phyloP scores from a whole-genome alignment of 805 yeast species.

The Ogataea henricii region DNA sequence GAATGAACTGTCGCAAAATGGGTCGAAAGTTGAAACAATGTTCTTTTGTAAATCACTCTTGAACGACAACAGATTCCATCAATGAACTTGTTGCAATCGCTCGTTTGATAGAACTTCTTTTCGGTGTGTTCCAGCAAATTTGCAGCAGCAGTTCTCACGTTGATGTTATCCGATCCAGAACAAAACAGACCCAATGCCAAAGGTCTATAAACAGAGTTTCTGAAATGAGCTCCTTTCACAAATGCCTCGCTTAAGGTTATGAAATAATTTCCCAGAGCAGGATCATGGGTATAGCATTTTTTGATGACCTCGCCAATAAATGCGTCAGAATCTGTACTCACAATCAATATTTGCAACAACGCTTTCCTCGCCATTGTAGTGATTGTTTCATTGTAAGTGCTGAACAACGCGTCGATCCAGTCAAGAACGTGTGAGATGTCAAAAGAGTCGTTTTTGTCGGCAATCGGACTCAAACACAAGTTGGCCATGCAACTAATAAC shows the following conservation, averaged over 20 bases:
- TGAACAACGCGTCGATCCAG: conserved; percentile 80
- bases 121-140: conserved; percentile 71
- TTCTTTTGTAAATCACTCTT: conserved; percentile 83
- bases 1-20: conserved; percentile 65
- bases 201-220: conserved; percentile 61
- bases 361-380: conserved; percentile 71
- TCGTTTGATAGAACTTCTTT: conserved; percentile 52
- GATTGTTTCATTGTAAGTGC: conserved; percentile 56
- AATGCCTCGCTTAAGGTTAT: conserved; percentile 68
- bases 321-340: conserved; percentile 57
- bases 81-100: conserved; percentile 56
- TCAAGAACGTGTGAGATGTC: conserved; percentile 65
- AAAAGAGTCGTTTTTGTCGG: conserved; percentile 55
- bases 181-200: conserved; percentile 77
- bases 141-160: conserved; percentile 72
- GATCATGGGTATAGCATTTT: conserved; percentile 66
- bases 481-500: conserved; percentile 85
- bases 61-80: conserved; percentile 76
- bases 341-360: conserved; percentile 60
- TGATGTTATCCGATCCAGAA: conserved; percentile 69
- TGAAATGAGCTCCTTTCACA: conserved; percentile 48
- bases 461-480: conserved; percentile 73
- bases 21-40: conserved; percentile 75
- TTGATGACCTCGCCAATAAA: conserved; percentile 59
- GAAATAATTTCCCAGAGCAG: conserved; percentile 69